Conservation (phyloP, 2,329 filamentous ascomycete genomes). For the Teratosphaeria pseudoeucalypti region DNA sequence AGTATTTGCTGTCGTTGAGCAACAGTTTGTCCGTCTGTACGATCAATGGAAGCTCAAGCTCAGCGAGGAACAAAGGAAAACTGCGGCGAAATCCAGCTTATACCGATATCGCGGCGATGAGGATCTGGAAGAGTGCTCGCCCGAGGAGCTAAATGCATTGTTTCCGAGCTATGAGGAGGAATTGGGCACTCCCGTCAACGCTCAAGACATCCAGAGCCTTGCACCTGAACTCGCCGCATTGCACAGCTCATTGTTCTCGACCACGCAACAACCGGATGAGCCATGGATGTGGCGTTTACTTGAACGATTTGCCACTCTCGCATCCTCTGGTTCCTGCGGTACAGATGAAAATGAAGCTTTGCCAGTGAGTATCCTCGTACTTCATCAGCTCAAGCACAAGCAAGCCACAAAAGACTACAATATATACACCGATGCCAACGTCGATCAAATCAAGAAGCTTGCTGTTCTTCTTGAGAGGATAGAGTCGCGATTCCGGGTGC, state of each 20-base stretch:
- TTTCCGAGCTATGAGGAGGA: conserved; percentile 1
- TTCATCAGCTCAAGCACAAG: background rate
- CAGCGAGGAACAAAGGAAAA: conserved; percentile 62
- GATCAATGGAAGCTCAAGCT: conserved; percentile 70
- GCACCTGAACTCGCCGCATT: background rate
- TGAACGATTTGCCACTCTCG: background rate
- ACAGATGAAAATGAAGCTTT: background rate
- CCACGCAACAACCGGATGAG: background rate
- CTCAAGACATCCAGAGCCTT: background rate
- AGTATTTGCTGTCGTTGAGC: conserved; percentile 45
- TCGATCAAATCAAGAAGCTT: conserved; percentile 63
- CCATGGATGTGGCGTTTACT: background rate
- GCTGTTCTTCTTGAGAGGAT: conserved; percentile 59
- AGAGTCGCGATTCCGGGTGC: conserved; percentile 59
- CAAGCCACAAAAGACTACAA: conserved; percentile 49
- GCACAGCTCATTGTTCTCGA: background rate
- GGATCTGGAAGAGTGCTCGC: conserved; percentile 64
- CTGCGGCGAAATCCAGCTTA: conserved; percentile 62
- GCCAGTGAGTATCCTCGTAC: background rate
- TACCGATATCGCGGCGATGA: conserved; percentile 74
- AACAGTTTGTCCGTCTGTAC: conserved; percentile 63
- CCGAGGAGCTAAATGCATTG: conserved; percentile 34
- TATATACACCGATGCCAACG: conserved; percentile 78
- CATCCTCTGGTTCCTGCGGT: background rate
- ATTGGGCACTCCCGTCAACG: background rate